Evolutionary conservation across 2,329 filamentous ascomycete genomes (phyloP).

Genomic region (Acephala macrosclerotiorum): DNA sequence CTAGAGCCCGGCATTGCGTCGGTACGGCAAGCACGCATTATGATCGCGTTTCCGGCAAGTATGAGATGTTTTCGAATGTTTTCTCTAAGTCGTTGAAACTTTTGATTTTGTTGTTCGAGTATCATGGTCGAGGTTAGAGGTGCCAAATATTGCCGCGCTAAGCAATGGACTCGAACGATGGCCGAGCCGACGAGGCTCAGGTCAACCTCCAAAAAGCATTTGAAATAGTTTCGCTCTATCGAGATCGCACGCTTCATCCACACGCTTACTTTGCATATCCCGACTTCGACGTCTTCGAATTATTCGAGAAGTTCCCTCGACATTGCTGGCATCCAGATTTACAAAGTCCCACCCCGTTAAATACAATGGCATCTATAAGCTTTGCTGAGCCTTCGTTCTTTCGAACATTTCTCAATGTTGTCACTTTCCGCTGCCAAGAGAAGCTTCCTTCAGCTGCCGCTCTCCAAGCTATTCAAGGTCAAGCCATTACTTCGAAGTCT

Average conservation of each 20-base stretch:
- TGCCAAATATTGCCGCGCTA: not conserved
- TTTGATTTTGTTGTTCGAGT: not conserved
- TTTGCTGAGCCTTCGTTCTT: not conserved
- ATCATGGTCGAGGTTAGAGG: not conserved
- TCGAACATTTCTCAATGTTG: constrained; percentile 11
- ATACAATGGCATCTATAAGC: not conserved
- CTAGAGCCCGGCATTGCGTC: not conserved
- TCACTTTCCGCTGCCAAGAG: constrained; percentile 14
- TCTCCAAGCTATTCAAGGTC: constrained; percentile 8
- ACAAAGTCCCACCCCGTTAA: not conserved
- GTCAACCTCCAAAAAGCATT: not conserved
- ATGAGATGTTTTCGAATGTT: not conserved
- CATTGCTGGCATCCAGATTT: not conserved
- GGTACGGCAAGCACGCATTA: not conserved
- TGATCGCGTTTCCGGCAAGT: not conserved
- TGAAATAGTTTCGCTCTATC: not conserved
- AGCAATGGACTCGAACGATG: not conserved
- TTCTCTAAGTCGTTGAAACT: not conserved
- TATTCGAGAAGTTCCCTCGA: not conserved
- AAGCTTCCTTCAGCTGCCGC: constrained; percentile 3
- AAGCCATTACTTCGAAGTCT: constrained; percentile 9
- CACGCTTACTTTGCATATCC: not conserved
- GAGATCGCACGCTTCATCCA: not conserved
- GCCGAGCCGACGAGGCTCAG: not conserved
- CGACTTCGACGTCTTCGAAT: not conserved